Evolutionary conservation across 106 monocot genomes (phyloP), one percentile per base, ranked within the genome.

Genomic region (Allium fistulosum): DNA sequence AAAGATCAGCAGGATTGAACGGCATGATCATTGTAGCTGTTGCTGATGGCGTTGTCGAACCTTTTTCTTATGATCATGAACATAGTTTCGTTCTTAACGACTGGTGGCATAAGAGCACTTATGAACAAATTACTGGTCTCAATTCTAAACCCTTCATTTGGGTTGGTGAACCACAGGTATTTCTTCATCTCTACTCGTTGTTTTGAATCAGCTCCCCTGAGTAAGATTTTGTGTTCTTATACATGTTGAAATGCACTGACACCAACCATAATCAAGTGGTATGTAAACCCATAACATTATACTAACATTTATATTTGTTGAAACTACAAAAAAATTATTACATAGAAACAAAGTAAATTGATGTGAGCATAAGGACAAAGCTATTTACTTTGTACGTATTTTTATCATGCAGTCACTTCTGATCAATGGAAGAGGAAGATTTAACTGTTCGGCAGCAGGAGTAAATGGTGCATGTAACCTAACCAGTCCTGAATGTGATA

Each of bases 51-150:
- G 79, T 73, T 2, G 51, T 49, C 10, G 88, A 91, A 61, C 95
- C 91, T 11, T 95, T 91, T 61, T 7, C 28, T 1, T 91, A 92
- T 57, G 86, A 96, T 52, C 7, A 57, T 45, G 91, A 92, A n/a
- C 81, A 78, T 37, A 81, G 67, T 65, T 72, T 96, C 49, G 1
- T 96, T 13, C 72, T 96, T 60, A 84, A 74, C 53, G 96, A 96
- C 63, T 96, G 96, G 96, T 96, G 96, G 96, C 96, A 96, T 67
- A 78, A 67, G 48, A 92, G 82, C 71, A 65, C 96, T n/a, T 66
- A 71, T 5, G 96, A 96, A 68, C 83, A 80, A 59, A 70, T 84
- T 0, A 10, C 62, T 2, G 96, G 96, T 11, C 80, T 96, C 12
- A 46, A 65, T 0, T 79, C 85, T 10, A 59, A 69, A 3, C 75